These are phyloP conservation scores for Cercospora janseana DNA, from an alignment of 2,329 filamentous ascomycete species.

Conservation along the genomic window DNA sequence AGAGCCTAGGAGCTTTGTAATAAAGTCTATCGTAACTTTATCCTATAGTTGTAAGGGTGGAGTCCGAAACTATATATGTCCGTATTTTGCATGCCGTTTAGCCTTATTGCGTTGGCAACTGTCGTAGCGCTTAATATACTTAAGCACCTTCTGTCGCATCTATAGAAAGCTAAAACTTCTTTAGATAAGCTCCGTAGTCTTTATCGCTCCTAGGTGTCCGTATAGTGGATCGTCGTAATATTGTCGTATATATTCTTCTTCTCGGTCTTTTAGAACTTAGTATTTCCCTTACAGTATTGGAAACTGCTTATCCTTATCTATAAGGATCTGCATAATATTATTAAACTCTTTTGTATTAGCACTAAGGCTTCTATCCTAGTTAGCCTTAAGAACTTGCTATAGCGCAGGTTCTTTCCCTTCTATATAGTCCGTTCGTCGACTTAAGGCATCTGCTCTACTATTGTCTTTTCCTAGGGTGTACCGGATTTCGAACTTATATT, in stretches of 20 bases:
- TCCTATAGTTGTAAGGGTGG: slow-evolving; percentile 18
- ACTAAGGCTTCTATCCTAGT: too few relatives aligned
- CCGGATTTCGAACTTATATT: slow-evolving; percentile 23
- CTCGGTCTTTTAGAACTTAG: slow-evolving; percentile 8
- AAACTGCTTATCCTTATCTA: too few relatives aligned
- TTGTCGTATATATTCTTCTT: slow-evolving; percentile 21
- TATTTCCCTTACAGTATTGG: too few relatives aligned
- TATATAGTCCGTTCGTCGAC: slow-evolving; percentile 13
- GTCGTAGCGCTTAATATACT: background rate
- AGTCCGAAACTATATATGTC: slow-evolving; percentile 17
- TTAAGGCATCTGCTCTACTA: slow-evolving; percentile 19
- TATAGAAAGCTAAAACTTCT: too few relatives aligned
- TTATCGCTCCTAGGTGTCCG: too few relatives aligned
- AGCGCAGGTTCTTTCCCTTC: too few relatives aligned
- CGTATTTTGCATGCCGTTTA: slow-evolving; percentile 14
- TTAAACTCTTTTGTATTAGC: too few relatives aligned
- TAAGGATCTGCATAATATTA: too few relatives aligned
- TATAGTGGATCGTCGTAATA: too few relatives aligned
- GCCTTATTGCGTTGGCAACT: slow-evolving; percentile 15
- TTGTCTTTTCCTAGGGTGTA: slow-evolving; percentile 23
- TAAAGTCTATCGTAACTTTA: slow-evolving; percentile 20
- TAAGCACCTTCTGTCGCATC: too few relatives aligned
- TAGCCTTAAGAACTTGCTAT: too few relatives aligned
- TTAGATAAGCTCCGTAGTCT: too few relatives aligned
- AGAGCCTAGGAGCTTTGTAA: slow-evolving; percentile 25